phyloP scores from a whole-genome alignment of 169 alveolate genomes.

The Eimeria sp. region DNA sequence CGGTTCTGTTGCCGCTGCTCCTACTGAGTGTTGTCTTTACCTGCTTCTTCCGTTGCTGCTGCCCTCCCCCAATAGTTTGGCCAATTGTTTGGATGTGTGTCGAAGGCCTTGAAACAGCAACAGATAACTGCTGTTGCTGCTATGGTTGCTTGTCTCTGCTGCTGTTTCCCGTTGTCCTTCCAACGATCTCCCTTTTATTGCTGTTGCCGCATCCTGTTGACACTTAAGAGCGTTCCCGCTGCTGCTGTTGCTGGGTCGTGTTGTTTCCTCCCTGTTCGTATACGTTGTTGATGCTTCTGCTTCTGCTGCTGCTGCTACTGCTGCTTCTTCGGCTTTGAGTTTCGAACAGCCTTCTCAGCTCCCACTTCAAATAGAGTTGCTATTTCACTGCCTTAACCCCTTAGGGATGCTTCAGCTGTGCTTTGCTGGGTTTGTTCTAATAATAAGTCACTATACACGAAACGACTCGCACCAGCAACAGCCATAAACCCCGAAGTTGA shows the following conservation, averaged over 20 bases:
- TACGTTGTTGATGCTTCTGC: not conserved
- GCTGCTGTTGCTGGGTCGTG: not conserved
- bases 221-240: not conserved
- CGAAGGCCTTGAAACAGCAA: not conserved
- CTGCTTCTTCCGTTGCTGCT: not conserved
- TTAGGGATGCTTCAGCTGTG: not conserved
- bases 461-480: not conserved
- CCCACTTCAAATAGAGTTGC: not conserved
- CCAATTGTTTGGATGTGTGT: not conserved
- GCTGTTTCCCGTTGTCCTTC: not conserved
- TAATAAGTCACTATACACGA: not conserved
- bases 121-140: not conserved
- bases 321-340: not conserved
- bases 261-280: not conserved
- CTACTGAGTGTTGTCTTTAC: not conserved
- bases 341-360: not conserved
- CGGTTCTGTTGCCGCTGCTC: not conserved
- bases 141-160: not conserved
- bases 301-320: not conserved
- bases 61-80: not conserved
- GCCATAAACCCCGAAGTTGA: not conserved
- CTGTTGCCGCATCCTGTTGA: not conserved
- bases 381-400: not conserved
- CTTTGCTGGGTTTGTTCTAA: not conserved
- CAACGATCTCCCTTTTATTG: not conserved